Evolutionary conservation across 2,329 filamentous ascomycete species (phyloP), one percentile per base, ranked within the genome.

Genomic region (Fusarium buharicum): DNA sequence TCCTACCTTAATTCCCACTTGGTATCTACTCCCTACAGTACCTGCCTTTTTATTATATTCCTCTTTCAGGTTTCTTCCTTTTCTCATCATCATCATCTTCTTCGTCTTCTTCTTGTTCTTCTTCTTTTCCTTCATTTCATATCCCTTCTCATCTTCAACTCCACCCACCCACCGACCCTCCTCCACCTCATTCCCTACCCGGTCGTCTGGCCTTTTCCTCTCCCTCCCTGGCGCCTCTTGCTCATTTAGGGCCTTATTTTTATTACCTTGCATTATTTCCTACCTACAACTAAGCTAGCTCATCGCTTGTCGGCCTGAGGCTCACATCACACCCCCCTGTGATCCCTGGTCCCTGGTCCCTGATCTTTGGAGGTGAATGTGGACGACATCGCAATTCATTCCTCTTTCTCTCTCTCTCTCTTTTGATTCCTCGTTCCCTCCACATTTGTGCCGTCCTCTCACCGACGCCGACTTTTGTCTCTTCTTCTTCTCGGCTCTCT

Each of bases 191-290:
- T 71, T 75, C 70, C 71, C 67, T 67, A 67, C 69, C 67, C 49
- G 64, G 68, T 66, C 66, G 44, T 51, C 70, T 64, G 66, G 69
- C 64, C 62, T 69, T 65, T 71, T 72, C 65, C 67, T 70, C 66
- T 71, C 64, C 63, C 62, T 67, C 62, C 70, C 72, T 73, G 74
- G 73, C 72, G 73, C 72, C 70, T 74, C 67, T 73, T 71, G 69
- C 71, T 62, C 55, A 64, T 70, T 70, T 64, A 28, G 52, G 64
- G 63, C 62, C 64, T 66, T 69, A 66, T 67, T 66, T 62, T 66
- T 69, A 67, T 67, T 66, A 64, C 62, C 62, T 64, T 64, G 64
- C 61, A 65, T 67, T 69, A 67, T 61, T 66, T 68, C 41, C 40
- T 59, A 59, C 40, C 55, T 59, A 59, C 43, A 59, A 46, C 34